These are phyloP conservation scores for Collariella sp. DNA, from an alignment of 495 filamentous ascomycete genomes.

Conservation along the genomic window DNA sequence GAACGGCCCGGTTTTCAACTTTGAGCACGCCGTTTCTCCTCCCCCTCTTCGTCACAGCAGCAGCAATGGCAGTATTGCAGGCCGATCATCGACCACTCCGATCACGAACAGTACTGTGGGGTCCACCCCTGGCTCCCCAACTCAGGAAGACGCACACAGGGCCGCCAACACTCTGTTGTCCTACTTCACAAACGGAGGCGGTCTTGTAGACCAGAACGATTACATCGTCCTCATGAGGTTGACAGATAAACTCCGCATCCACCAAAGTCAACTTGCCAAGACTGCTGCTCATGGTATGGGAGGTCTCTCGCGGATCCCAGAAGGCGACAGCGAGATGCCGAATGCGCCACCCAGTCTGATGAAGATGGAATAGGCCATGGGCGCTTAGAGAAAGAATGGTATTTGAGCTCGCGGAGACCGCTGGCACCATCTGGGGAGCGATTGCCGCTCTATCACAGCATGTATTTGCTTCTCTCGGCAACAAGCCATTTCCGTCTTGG, in stretches of 20 bases:
- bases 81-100: conserved; percentile 37
- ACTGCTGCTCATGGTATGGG: conserved; percentile 48
- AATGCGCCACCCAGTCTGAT: conserved; percentile 15
- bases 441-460: background rate
- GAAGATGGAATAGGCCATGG: conserved; percentile 19
- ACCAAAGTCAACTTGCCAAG: conserved; percentile 46
- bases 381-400: conserved; percentile 6
- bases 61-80: conserved; percentile 44
- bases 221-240: conserved; percentile 74
- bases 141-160: conserved; percentile 78
- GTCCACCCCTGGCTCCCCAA: conserved; percentile 56
- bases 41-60: conserved; percentile 47
- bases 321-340: conserved; percentile 48
- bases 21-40: conserved; percentile 47
- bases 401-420: background rate
- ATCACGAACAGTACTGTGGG: conserved; percentile 33
- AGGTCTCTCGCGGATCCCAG: conserved; percentile 59
- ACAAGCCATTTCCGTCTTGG: conserved; percentile 19
- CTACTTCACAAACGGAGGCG: conserved; percentile 67
- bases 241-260: conserved; percentile 77
- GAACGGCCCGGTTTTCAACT: conserved; percentile 36
- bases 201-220: conserved; percentile 71
- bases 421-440: background rate
- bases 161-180: conserved; percentile 80
- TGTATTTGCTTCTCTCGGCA: background rate